Evolutionary conservation across 305 asterid genomes (phyloP), one percentile per base, ranked within the genome.

Genomic region (Fraxinus baroniana): DNA sequence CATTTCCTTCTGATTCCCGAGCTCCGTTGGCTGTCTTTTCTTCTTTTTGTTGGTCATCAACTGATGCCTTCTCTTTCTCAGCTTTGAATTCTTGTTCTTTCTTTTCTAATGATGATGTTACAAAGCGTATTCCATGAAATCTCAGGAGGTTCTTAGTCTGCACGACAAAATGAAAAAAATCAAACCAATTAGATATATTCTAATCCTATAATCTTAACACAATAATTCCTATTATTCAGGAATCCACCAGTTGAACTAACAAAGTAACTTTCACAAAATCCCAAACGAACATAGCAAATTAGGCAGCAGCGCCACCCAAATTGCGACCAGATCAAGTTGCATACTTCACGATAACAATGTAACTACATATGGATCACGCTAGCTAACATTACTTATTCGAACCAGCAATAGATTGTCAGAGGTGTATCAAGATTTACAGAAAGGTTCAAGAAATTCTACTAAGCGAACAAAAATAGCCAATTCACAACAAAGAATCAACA

Each of bases 61-160:
- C 68, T 39, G 87, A 35, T 76, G 41, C 76, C 83, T 85, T 87
- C 78, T 89, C 95, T 78, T 86, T 90, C 87, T 91, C 94, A 24
- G 81, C 87, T 73, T 88, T 91, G 81, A 77, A 18, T 2, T 87
- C 91, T 62, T 86, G 94, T n/a, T 96, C 94, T 83, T 89, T 96
- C 89, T 92, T 96, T 90, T 93, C 98, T 46, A 92, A 24, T 0
- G 99, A 96, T 0, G 99, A 96, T 57, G 97, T 94, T 76, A 96
- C 91, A 17, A 90, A 89, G 1, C 89, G 83, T 60, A 94, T 76
- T 44, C 93, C 87, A 8, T 88, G 94, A 81, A 85, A 66, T 82
- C 92, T 90, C 64, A 92, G 87, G 71, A 96, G 87, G 88, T 90
- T 92, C 73, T 88, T 88, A 64, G 94, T 90, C 99, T 96, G 92